Evolutionary conservation across 352 stramenopile genomes (phyloP).

Genomic region (Bremia lactucae): DNA sequence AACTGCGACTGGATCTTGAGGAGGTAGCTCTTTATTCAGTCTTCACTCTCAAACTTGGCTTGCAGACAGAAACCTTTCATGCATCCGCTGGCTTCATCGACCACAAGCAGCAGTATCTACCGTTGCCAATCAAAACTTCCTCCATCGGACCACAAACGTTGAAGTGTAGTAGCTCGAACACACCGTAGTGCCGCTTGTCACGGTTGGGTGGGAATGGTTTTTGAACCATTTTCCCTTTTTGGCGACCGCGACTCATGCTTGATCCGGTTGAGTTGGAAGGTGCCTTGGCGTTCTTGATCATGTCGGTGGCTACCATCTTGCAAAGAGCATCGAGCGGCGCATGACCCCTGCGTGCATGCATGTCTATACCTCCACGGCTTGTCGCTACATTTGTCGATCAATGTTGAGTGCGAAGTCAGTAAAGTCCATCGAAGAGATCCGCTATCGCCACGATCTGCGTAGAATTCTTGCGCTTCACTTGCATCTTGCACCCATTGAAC

Average conservation of each 20-base stretch:
- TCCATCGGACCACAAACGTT: not conserved
- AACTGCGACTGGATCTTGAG: not conserved
- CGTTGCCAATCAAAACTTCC: too few relatives aligned
- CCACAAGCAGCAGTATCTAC: not conserved
- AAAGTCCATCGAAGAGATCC: not conserved
- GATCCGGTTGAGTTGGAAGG: not conserved
- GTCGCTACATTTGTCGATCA: not conserved
- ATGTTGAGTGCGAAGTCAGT: not conserved
- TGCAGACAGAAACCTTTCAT: not conserved
- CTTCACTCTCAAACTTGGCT: not conserved
- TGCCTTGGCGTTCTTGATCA: not conserved
- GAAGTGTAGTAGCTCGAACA: not conserved
- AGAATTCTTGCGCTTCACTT: too few relatives aligned
- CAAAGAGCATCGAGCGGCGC: not conserved
- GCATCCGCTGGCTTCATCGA: not conserved
- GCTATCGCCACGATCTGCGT: not conserved
- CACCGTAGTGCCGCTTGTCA: not conserved
- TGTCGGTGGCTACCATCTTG: not conserved
- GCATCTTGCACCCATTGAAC: too few relatives aligned
- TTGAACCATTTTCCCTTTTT: slow-evolving; percentile 1
- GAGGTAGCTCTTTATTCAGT: too few relatives aligned
- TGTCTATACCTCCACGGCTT: not conserved
- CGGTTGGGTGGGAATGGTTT: not conserved
- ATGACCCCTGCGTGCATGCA: not conserved
- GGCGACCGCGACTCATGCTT: not conserved